Evolutionary conservation across 1,139 yeast species (phyloP).

Genomic region (Debaryomyces robertsiae): DNA sequence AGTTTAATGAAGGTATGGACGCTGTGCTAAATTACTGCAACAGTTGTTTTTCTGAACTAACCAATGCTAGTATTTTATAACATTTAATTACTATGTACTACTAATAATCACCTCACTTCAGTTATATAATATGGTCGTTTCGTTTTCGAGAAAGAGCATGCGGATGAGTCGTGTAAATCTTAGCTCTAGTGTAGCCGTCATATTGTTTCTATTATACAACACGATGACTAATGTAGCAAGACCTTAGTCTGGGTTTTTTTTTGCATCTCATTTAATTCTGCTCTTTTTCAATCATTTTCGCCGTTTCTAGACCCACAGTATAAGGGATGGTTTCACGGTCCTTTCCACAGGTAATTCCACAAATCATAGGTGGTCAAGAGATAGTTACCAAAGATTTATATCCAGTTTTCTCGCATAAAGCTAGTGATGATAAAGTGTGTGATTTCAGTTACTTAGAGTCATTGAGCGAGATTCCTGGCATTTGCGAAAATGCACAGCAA

Average conservation of each 20-base stretch:
- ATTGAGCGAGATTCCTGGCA: conserved; percentile 12
- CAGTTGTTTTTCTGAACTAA: conserved; percentile 25
- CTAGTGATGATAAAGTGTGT: conserved; percentile 16
- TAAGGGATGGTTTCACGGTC: too few species aligned
- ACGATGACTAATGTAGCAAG: too few species aligned
- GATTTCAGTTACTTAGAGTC: conserved; percentile 15
- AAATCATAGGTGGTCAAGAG: conserved; percentile 24
- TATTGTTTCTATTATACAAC: too few species aligned
- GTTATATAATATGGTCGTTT: too few species aligned
- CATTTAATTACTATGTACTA: background rate
- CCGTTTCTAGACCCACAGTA: too few species aligned
- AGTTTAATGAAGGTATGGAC: conserved; percentile 25
- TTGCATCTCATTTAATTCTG: too few species aligned
- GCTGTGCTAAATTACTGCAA: conserved; percentile 30
- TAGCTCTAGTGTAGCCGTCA: too few species aligned
- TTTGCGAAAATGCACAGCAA: conserved; percentile 23
- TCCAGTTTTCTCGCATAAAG: conserved; percentile 19
- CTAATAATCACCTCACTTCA: background rate
- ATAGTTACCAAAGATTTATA: conserved; percentile 11
- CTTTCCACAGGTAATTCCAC: too few species aligned
- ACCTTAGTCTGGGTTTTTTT: too few species aligned
- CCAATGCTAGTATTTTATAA: conserved; percentile 3
- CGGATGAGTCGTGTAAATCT: too few species aligned
- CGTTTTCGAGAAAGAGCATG: too few species aligned
- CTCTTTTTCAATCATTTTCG: too few species aligned